These are phyloP conservation scores for Calonectria henricotiae DNA, from an alignment of 2,329 filamentous ascomycete species.

Conservation along the genomic window DNA sequence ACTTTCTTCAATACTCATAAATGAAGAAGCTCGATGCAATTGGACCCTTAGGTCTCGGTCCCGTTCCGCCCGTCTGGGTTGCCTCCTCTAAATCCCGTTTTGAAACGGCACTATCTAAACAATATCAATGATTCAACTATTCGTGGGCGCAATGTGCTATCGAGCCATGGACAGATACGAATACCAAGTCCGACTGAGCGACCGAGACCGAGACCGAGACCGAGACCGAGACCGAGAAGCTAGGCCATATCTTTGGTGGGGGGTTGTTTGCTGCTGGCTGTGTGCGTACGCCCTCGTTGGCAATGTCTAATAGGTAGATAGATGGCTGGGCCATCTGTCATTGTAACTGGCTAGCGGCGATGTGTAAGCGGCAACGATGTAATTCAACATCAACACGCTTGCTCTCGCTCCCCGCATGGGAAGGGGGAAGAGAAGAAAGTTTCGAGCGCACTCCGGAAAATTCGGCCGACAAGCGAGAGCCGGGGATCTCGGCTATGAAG, in stretches of 20 bases:
- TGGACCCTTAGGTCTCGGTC: neutral
- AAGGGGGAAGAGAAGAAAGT: neutral
- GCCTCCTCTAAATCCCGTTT: too few relatives aligned
- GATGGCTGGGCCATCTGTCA: neutral
- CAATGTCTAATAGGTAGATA: neutral
- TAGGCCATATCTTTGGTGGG: neutral
- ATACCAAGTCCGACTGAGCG: neutral
- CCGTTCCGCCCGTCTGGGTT: neutral
- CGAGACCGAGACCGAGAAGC: constrained; percentile 2
- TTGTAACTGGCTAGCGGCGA: neutral
- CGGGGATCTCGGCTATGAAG: neutral
- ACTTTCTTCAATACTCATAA: too few relatives aligned
- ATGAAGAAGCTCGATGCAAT: neutral
- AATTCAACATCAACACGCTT: neutral
- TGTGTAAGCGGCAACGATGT: neutral
- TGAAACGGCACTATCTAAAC: too few relatives aligned
- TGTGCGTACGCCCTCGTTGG: neutral
- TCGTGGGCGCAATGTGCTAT: too few relatives aligned
- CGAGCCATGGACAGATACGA: neutral
- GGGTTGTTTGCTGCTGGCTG: neutral
- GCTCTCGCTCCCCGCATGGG: neutral
- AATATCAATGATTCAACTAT: too few relatives aligned
- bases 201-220: constrained; percentile 4
- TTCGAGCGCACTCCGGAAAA: neutral
- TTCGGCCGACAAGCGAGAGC: constrained; percentile 3